Percentiles rank a stretch among this genome's conserved stretches.
These are phyloP conservation scores for Torrubiella hemipterigena DNA, from an alignment of 2,329 filamentous ascomycete genomes.

Conservation along the genomic window DNA sequence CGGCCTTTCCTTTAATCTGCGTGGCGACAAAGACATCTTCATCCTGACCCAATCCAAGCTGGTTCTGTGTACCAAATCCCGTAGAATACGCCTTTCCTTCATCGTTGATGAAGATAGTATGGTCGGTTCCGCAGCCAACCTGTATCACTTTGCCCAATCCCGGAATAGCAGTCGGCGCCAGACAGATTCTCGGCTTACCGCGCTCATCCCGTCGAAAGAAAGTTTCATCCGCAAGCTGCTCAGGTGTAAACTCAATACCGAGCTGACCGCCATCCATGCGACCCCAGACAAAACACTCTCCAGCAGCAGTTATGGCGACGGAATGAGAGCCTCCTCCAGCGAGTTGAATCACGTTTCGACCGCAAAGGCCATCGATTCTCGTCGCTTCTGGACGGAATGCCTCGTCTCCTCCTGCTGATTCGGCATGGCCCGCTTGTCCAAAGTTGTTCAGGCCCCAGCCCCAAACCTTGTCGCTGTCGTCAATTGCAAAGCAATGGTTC, in stretches of 20 bases:
- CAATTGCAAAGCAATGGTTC: conserved; percentile 66
- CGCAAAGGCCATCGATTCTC: conserved; percentile 47
- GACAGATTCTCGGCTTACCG: conserved; percentile 47
- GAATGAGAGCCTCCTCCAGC: conserved; percentile 61
- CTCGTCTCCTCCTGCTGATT: conserved; percentile 22
- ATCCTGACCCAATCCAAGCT: neutral
- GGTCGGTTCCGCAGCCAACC: neutral
- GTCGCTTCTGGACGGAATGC: conserved; percentile 53
- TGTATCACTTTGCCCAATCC: neutral
- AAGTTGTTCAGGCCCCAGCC: conserved; percentile 76
- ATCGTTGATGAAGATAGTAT: neutral
- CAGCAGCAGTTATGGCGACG: conserved; percentile 36
- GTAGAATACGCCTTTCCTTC: neutral
- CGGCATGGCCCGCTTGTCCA: conserved; percentile 53
- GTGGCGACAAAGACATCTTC: neutral
- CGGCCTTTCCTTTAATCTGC: neutral
- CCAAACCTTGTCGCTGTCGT: conserved; percentile 54
- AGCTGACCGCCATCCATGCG: conserved; percentile 36
- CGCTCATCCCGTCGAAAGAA: conserved; percentile 42
- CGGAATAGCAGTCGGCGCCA: conserved; percentile 10
- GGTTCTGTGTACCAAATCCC: neutral
- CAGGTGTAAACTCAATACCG: conserved; percentile 35
- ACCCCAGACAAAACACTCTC: conserved; percentile 41
- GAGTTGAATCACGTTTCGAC: conserved; percentile 48
- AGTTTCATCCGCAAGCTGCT: conserved; percentile 33